Evolutionary conservation across 192 early-diverging fungal species (phyloP), one percentile per base, ranked within the genome.

Genomic region (Coemansia javaensis): DNA sequence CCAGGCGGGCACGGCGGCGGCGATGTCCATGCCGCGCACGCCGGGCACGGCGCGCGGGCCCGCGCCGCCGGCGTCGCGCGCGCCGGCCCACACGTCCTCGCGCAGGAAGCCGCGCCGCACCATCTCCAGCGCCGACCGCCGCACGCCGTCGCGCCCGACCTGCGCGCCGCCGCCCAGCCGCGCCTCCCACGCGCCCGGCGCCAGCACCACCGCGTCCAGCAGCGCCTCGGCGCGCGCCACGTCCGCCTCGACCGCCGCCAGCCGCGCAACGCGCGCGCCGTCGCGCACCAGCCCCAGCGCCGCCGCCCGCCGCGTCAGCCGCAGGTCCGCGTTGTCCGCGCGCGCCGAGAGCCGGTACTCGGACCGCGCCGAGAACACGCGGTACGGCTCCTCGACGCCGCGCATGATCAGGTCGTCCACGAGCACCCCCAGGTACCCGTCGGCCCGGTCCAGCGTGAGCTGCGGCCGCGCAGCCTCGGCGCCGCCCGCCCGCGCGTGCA

Each of bases 361-460:
- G 15, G 88, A 87, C 12, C 88, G 68, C n/a, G 88, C 76, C 9
- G 88, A 88, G 51, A 90, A 90, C 4, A 90, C 81, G 15, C 88
- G 71, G 50, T 90, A 90, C 2, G 88, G 88, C 57, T 90, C 88
- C 14, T 85, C 78, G 10, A 90, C 86, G 5, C 88, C 88, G 28
- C 85, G 86, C 8, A 83, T 88, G 37, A 82, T 87, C 53, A 90
- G 63, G 57, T 90, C 88, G 51, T 90, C 88, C 38, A 88, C 83
- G 15, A 90, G 61, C 6, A 90, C 86, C 37, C 88, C 88, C 49
- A 90, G 80, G 50, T 90, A 90, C 0, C 83, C 88, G 48, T 90
- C 86, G 1, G 85, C 82, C 15, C 88, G 77, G 40, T 82, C 81
- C 21, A 90, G 72, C 7, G 80, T 68, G 43, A 90, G 79, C 40